Evolutionary conservation across 805 yeast genomes (phyloP), one percentile per base, ranked within the genome.

Genomic region (Saturnispora saitoi): DNA sequence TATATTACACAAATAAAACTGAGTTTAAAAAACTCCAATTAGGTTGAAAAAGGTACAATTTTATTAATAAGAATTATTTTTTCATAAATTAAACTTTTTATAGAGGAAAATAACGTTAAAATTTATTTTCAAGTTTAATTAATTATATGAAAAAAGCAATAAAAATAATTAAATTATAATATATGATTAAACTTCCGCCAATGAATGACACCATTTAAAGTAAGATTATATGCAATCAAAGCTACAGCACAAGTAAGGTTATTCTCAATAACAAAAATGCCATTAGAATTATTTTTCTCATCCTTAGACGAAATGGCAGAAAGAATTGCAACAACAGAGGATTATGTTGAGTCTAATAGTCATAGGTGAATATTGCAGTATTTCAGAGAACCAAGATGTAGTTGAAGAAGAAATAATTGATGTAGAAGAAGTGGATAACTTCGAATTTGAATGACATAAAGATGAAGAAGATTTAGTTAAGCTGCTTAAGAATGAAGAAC

Each of bases 321-420:
- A 28, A 52, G 31, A 7, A 58, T 47, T 5, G 59, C 15, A 39
- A 56, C 28, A 9, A 29, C 34, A 17, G 51, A 28, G 2, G 53
- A 15, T 12, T 56, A 24, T 26, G 11, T 24, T n/a, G 30, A 39
- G 8, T 54, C 39, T 14, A 65, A 50, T 4, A 64, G 40, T 8
- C 67, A 47, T 3, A 24, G 66, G 50, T 15, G 63, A 47, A n/a
- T 67, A 46, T 20, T 65, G 41, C 19, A 66, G 38, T 45, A 43
- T 24, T 24, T 48, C 30, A 24, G 55, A 60, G 32, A 54, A 58
- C 22, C 57, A 45, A 26, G 66, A 37, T 5, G 61, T 42, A 7
- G 60, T 40, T 19, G 61, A 49, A 14, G 54, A 31, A 26, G 57
- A 24, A 3, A 63, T 47, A 4, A 65, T 38, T 8, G 70, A 45